Evolutionary conservation across 2,329 filamentous ascomycete genomes (phyloP).

Genomic region (Cladosporium sp.): DNA sequence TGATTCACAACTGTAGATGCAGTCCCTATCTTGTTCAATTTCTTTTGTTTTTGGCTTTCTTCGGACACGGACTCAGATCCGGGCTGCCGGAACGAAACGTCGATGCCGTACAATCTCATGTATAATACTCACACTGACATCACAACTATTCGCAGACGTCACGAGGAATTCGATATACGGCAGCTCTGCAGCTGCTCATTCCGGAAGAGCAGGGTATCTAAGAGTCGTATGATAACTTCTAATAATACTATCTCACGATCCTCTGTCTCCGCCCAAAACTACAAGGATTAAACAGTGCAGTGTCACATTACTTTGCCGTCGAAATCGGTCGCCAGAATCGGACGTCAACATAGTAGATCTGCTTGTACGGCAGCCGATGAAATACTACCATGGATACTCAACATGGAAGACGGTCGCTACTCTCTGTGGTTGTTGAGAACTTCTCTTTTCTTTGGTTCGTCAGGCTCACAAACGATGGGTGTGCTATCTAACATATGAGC

Average conservation of each 20-base stretch:
- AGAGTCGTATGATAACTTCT: neutral
- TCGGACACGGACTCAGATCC: too few relatives aligned
- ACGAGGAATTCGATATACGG: neutral
- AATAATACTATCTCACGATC: neutral
- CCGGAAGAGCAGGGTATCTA: neutral
- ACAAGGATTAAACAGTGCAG: neutral
- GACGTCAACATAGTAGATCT: neutral
- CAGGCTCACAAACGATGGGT: neutral
- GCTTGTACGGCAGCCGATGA: neutral
- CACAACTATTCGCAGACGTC: neutral
- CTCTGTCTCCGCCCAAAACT: neutral
- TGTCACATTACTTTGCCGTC: neutral
- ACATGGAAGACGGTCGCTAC: neutral
- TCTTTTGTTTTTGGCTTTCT: too few relatives aligned
- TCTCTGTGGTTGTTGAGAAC: slow-evolving; percentile 10
- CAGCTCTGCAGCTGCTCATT: neutral
- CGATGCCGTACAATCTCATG: neutral
- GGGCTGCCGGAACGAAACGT: neutral
- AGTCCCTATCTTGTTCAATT: too few relatives aligned
- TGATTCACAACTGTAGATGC: too few relatives aligned
- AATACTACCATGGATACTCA: neutral
- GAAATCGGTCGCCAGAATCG: neutral
- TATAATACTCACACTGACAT: neutral
- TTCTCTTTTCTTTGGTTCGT: slow-evolving; percentile 13
- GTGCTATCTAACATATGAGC: neutral